Evolutionary conservation across 192 early-diverging fungal genomes (phyloP).

Genomic region (Phycomyces nitens): DNA sequence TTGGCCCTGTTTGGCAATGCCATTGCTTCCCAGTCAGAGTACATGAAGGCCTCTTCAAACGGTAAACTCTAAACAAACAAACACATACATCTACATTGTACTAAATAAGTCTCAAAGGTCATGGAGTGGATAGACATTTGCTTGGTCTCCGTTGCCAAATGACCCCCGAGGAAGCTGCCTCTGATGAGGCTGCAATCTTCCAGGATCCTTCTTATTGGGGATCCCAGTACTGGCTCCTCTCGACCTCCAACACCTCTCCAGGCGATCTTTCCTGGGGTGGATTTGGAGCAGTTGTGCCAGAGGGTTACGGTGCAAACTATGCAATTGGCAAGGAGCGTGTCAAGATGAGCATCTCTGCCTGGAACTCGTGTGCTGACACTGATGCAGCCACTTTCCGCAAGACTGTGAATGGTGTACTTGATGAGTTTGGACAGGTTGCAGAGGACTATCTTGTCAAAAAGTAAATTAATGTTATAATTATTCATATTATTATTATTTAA

Average conservation of each 20-base stretch:
- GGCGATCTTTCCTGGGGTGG: conserved; percentile 69
- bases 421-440: conserved; percentile 51
- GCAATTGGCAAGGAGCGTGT: conserved; percentile 59
- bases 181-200: conserved; percentile 64
- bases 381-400: conserved; percentile 58
- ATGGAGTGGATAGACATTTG: conserved; percentile 91
- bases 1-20: conserved; percentile 60
- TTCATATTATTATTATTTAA: no score
- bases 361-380: conserved; percentile 40
- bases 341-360: conserved; percentile 68
- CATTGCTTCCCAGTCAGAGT: conserved; percentile 60
- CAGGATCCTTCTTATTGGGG: conserved; percentile 74
- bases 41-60: conserved; percentile 71
- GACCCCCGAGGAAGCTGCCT: conserved; percentile 53
- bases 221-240: conserved; percentile 78
- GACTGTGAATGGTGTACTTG: conserved; percentile 53
- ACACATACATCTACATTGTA: neutral
- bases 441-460: conserved; percentile 14
- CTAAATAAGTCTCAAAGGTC: conserved; percentile 29
- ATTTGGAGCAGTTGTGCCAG: conserved; percentile 81
- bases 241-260: conserved; percentile 78
- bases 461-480: neutral
- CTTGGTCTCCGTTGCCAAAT: conserved; percentile 78
- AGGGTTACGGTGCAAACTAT: conserved; percentile 90
- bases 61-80: conserved; percentile 27